Base-by-base conservation (phyloP, 495 filamentous ascomycete genomes). In the Darksidea phi region DNA sequence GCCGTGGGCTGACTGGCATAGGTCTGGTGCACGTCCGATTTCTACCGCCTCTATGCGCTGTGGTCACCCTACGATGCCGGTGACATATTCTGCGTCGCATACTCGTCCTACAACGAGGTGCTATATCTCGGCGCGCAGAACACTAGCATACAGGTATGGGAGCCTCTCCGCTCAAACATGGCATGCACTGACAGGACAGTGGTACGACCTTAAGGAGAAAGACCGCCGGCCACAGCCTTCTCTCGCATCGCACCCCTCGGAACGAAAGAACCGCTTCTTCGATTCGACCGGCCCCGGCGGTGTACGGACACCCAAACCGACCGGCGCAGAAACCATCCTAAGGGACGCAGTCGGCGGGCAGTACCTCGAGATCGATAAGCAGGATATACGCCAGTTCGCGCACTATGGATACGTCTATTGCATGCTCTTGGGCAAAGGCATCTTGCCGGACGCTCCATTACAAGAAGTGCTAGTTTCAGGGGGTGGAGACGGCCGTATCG, bases 341-440 rank as follows among this genome's bases (percentile, higher is more conserved):
- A 64, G 63, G 20, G 65, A 71, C 47, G 70, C 75, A 8, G 71
- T 75, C 32, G 82, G 87, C 70, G 79, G 86, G 72, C 68, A 85
- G 80, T 67, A 86, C 10, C 78, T 97, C 13, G 91, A 95, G 68
- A 92, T 96, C 68, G 89, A 91, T 67, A 84, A 85, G 24, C 79
- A 87, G 13, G 83, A 95, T 57, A 88, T 96, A 54, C 82, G 80
- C 47, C 85, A 95, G 48, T 98, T 95, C 71, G 90, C 94, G 0
- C 94, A 98, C 68, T 94, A 84, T 73, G 94, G 94, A 13, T 97
- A 96, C 73, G 83, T 97, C 0, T 96, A 97, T 67, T 95, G 90
- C 66, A 96, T 97, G 93, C 79, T 90, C 0, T 76, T 97, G 1
- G 84, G 89, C 1, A 82, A 80, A 43, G 87, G 86, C 0, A 70